These are phyloP conservation scores for Myxozyma geophila DNA, from an alignment of 805 yeast genomes.

Conservation along the genomic window DNA sequence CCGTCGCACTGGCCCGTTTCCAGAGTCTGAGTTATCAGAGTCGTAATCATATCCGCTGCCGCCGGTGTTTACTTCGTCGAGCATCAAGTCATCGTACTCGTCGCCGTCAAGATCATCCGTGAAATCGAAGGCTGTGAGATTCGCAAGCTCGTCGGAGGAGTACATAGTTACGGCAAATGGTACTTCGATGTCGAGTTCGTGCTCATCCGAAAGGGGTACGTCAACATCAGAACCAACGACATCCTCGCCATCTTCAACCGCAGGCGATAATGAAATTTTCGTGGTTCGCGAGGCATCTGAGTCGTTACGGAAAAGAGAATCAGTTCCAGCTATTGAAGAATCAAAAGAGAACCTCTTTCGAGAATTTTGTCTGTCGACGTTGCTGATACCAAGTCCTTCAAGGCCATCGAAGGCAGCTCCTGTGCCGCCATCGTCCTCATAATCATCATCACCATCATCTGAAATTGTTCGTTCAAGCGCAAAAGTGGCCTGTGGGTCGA, in stretches of 20 bases:
- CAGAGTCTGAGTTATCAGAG: constrained; percentile 8
- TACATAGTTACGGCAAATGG: constrained; percentile 12
- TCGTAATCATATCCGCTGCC: constrained; percentile 11
- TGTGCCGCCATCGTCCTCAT: not conserved
- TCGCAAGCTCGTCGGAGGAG: constrained; percentile 26
- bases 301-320: constrained; percentile 20
- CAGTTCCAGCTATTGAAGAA: constrained; percentile 20
- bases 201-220: constrained; percentile 7
- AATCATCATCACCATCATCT: constrained; percentile 1
- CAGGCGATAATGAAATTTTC: constrained; percentile 4
- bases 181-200: constrained; percentile 5
- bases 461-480: not conserved
- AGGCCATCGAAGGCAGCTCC: not conserved
- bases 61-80: constrained; percentile 26
- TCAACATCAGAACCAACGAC: constrained; percentile 22
- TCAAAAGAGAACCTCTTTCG: constrained; percentile 27
- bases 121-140: constrained; percentile 28
- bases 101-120: constrained; percentile 19
- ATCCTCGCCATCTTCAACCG: constrained; percentile 6
- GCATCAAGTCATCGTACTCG: constrained; percentile 19
- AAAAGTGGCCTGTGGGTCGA: not conserved
- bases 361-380: constrained; percentile 1
- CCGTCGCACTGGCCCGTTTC: constrained; percentile 4
- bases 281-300: constrained; percentile 22
- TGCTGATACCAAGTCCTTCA: not conserved